phyloP scores from a whole-genome alignment of 2,329 filamentous ascomycete genomes.

The Neopestalotiopsis rosae region DNA sequence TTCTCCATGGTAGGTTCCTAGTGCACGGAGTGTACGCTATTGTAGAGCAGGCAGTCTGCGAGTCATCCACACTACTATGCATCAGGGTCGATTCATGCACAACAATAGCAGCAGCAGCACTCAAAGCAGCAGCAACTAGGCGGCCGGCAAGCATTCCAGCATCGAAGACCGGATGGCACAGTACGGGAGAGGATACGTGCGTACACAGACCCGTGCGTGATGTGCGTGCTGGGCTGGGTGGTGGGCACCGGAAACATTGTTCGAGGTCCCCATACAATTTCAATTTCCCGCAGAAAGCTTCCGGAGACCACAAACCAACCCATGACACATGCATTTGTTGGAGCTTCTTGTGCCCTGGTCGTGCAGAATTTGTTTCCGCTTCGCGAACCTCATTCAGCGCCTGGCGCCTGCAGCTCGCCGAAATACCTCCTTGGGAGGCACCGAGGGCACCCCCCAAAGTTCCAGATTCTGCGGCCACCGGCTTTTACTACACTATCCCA shows the following conservation, averaged over 20 bases:
- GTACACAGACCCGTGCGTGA: not conserved
- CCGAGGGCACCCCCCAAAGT: not conserved
- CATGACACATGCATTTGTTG: not conserved
- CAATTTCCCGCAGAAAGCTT: slow-evolving; percentile 1
- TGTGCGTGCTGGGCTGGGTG: not conserved
- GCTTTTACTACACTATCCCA: not conserved
- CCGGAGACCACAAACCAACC: not conserved
- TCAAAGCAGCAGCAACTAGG: not conserved
- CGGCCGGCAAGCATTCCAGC: not conserved
- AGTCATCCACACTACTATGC: slow-evolving; percentile 13
- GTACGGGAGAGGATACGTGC: not conserved
- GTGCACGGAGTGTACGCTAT: not conserved
- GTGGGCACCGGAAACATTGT: not conserved
- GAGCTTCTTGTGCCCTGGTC: not conserved
- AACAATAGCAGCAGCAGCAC: not conserved
- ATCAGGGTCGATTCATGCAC: slow-evolving; percentile 13
- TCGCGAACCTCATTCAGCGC: not conserved
- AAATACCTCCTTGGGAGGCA: not conserved
- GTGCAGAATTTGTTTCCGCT: not conserved
- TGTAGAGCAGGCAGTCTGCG: slow-evolving; percentile 5
- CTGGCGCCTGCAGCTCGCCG: not conserved
- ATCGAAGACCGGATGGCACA: not conserved
- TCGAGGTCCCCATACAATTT: not conserved
- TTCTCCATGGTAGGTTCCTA: not conserved
- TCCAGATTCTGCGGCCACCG: not conserved